phyloP scores from a whole-genome alignment of 257 asterid genomes.

The Cruciata laevipes region DNA sequence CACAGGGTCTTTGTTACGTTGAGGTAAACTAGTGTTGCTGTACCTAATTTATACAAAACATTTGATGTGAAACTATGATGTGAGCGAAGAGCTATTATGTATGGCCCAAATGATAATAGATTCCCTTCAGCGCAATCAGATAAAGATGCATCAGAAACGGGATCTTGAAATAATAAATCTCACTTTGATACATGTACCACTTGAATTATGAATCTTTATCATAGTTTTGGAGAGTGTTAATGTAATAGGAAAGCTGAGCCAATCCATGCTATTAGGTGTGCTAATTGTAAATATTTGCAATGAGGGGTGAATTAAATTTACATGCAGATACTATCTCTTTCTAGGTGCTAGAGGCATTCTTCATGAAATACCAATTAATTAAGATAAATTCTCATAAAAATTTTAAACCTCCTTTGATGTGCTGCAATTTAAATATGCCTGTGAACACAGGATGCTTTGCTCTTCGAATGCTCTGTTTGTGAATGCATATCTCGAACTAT shows the following conservation, averaged over 20 bases:
- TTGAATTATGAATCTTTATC: not conserved
- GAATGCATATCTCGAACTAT: not conserved
- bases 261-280: not conserved
- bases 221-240: not conserved
- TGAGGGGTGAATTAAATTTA: not conserved
- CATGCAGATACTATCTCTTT: not conserved
- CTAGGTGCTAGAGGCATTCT: not conserved
- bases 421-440: not conserved
- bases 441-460: not conserved
- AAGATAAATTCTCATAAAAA: not conserved
- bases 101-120: not conserved
- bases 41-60: conserved; percentile 1
- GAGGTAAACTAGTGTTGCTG: conserved; percentile 53
- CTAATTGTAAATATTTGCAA: not conserved
- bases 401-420: not conserved
- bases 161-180: not conserved
- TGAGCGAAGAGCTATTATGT: not conserved
- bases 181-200: not conserved
- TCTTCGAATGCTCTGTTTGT: not conserved
- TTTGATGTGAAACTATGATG: not conserved
- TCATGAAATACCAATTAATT: not conserved
- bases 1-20: conserved; percentile 80
- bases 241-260: not conserved
- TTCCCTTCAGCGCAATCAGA: not conserved
- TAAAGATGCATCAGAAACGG: not conserved